These are phyloP conservation scores for Phialocephala subalpina DNA, from an alignment of 2,329 filamentous ascomycete species.

Conservation along the genomic window DNA sequence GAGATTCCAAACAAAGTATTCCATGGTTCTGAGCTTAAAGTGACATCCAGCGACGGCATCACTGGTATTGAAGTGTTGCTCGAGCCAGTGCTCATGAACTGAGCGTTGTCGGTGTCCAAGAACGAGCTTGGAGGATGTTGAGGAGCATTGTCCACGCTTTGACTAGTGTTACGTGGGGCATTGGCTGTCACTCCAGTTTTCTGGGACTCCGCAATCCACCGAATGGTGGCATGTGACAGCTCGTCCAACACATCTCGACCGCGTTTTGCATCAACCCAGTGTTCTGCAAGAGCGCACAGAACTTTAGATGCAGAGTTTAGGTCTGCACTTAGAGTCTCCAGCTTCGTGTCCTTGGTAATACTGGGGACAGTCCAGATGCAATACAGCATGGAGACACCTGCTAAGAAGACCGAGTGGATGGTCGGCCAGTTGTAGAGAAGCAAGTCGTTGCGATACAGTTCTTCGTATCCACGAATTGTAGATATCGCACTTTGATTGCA, in stretches of 20 bases:
- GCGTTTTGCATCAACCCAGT: constrained; percentile 20
- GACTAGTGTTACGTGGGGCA: constrained; percentile 1
- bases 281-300: constrained; percentile 21
- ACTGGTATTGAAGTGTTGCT: constrained; percentile 3
- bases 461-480: constrained; percentile 50
- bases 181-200: not conserved
- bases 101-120: not conserved
- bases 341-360: constrained; percentile 14
- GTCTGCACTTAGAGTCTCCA: constrained; percentile 20
- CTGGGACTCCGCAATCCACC: constrained; percentile 17
- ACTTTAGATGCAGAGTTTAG: constrained; percentile 15
- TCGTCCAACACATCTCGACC: constrained; percentile 23
- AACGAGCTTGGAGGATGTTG: not conserved
- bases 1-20: constrained; percentile 10
- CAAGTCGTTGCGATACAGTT: constrained; percentile 53
- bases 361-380: constrained; percentile 55
- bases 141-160: not conserved
- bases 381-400: constrained; percentile 58
- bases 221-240: constrained; percentile 18
- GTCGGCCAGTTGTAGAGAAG: constrained; percentile 57
- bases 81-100: not conserved
- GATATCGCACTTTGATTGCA: constrained; percentile 55
- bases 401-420: constrained; percentile 57
- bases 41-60: constrained; percentile 14
- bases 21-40: constrained; percentile 20